A percentile compares a stretch with the other conserved stretches of the same genome.
Evolutionary conservation across 768 basidiomycete genomes (phyloP).

Genomic region (Agaricus blazei): DNA sequence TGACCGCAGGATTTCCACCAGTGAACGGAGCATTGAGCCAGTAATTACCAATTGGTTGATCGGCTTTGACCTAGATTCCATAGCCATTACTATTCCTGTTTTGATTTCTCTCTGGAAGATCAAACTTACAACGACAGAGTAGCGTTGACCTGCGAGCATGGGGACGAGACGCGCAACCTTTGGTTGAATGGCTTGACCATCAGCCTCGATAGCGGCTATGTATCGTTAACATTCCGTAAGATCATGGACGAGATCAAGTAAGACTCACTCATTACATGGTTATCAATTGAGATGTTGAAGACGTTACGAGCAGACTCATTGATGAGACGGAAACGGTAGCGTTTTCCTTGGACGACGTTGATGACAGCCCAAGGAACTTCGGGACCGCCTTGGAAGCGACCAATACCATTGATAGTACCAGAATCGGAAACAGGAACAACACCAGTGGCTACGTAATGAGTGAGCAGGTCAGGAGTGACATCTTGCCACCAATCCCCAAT

Average conservation of each 20-base stretch:
- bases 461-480: conserved; percentile 15
- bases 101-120: too few species aligned
- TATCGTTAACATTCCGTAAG: background rate
- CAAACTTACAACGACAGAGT: conserved; percentile 18
- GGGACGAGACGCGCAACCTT: conserved; percentile 28
- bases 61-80: conserved; percentile 16
- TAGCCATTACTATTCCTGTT: too few species aligned
- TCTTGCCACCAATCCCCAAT: conserved; percentile 29
- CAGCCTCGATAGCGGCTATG: conserved; percentile 15
- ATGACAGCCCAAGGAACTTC: conserved; percentile 25
- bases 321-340: conserved; percentile 23
- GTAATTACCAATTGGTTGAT: conserved; percentile 23
- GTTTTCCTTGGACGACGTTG: conserved; percentile 25
- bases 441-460: conserved; percentile 13
- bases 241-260: too few species aligned
- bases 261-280: conserved; percentile 27
- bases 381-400: conserved; percentile 20
- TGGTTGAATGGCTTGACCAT: conserved; percentile 23
- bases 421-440: conserved; percentile 21
- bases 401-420: conserved; percentile 32
- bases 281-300: conserved; percentile 35
- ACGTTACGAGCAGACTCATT: conserved; percentile 11
- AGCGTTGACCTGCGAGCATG: conserved; percentile 28
- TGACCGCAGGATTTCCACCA: conserved; percentile 17
- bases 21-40: conserved; percentile 31